phyloP scores from a whole-genome alignment of 2,329 filamentous ascomycete species.

The Ceratocystis smalleyi region DNA sequence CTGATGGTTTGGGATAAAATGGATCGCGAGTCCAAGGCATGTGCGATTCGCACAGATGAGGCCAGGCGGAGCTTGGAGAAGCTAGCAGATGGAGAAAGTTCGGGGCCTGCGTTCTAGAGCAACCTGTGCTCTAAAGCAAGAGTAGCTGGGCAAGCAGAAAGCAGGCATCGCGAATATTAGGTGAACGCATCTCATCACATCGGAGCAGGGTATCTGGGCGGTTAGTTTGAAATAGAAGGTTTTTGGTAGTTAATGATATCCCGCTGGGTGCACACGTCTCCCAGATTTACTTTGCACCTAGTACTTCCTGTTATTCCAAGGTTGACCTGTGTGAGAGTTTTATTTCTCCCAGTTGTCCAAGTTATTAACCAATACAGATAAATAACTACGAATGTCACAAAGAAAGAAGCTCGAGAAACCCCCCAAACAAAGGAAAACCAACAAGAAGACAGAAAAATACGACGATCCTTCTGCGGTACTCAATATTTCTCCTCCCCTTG shows the following conservation, averaged over 20 bases:
- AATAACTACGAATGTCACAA: too few relatives aligned
- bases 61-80: constrained; percentile 42
- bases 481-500: too few relatives aligned
- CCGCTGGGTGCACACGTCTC: not conserved
- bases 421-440: too few relatives aligned
- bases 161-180: not conserved
- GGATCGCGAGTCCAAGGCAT: constrained; percentile 38
- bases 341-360: too few relatives aligned
- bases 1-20: constrained; percentile 39
- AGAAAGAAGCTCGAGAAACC: too few relatives aligned
- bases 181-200: not conserved
- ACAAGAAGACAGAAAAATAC: too few relatives aligned
- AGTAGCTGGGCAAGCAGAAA: not conserved
- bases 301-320: not conserved
- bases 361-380: too few relatives aligned
- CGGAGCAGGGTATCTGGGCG: not conserved
- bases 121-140: not conserved
- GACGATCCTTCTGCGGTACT: too few relatives aligned
- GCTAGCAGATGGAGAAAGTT: constrained; percentile 36
- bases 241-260: constrained; percentile 13
- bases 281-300: not conserved
- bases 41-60: constrained; percentile 40
- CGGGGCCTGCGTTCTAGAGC: constrained; percentile 37
- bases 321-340: too few relatives aligned
- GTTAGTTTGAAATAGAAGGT: not conserved